Conservation (phyloP, 139 green algal genomes). For the Coelastrella sp. region DNA sequence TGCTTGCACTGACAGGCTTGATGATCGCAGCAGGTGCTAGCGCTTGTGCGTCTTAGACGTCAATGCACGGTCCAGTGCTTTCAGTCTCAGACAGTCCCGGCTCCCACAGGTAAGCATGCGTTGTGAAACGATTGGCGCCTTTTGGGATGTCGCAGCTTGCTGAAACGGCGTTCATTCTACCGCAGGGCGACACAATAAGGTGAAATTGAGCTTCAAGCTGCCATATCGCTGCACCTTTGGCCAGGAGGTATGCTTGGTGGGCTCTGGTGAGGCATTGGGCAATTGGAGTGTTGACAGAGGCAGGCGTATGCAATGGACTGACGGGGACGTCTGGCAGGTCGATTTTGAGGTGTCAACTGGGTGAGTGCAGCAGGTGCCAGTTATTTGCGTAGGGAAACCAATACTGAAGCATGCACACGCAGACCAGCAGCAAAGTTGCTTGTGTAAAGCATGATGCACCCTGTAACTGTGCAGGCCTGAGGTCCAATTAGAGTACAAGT, state of each 20-base stretch:
- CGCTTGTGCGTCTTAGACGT: not conserved
- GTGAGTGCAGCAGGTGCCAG: constrained; percentile 13
- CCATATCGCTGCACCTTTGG: constrained; percentile 53
- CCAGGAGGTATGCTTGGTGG: constrained; percentile 55
- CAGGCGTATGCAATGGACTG: constrained; percentile 60
- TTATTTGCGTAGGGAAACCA: not conserved
- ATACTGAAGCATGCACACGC: too few species aligned
- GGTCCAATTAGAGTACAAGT: constrained; percentile 63
- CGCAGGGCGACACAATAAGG: constrained; percentile 39
- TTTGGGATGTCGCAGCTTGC: not conserved
- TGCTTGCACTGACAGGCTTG: not conserved
- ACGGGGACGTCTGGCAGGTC: constrained; percentile 64
- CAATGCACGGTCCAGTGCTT: constrained; percentile 22
- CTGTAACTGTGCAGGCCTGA: constrained; percentile 23
- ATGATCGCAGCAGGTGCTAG: not conserved
- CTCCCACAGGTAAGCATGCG: constrained; percentile 9
- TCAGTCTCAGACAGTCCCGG: not conserved
- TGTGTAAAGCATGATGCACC: not conserved
- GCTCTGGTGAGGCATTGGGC: constrained; percentile 52
- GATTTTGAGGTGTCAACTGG: constrained; percentile 54
- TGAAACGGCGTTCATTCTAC: not conserved
- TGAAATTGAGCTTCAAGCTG: constrained; percentile 48
- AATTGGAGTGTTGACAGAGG: constrained; percentile 51
- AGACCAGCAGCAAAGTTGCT: not conserved
- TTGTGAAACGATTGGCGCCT: not conserved